Evolutionary conservation across 306 rosid genomes (phyloP).

Genomic region (Arachis stenosperma): DNA sequence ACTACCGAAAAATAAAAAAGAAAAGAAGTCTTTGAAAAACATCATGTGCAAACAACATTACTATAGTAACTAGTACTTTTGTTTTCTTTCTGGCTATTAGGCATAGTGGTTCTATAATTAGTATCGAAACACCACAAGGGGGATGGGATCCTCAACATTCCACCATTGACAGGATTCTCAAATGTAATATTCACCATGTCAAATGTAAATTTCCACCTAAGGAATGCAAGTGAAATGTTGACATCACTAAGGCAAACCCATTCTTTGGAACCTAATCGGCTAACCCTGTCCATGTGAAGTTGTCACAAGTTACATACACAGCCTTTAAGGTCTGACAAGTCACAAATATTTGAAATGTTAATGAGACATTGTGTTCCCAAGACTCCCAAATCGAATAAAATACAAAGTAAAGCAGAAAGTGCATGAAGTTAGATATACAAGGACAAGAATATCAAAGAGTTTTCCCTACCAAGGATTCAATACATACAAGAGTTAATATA

Average conservation of each 20-base stretch:
- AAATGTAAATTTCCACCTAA: neutral
- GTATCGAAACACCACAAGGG: too few relatives aligned
- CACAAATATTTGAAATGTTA: conserved; percentile 25
- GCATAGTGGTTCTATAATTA: too few relatives aligned
- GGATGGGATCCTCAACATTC: too few relatives aligned
- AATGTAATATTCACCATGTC: too few relatives aligned
- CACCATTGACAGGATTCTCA: too few relatives aligned
- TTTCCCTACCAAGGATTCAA: conserved; percentile 44
- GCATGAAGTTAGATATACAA: conserved; percentile 60
- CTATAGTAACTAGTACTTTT: too few relatives aligned
- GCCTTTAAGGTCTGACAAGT: conserved; percentile 9
- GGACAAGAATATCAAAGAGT: conserved; percentile 60
- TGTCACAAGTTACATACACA: neutral
- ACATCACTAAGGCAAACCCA: neutral
- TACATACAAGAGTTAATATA: conserved; percentile 65
- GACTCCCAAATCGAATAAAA: conserved; percentile 21
- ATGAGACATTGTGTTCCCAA: neutral
- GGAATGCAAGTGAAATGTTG: neutral
- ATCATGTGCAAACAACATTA: too few relatives aligned
- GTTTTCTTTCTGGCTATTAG: too few relatives aligned
- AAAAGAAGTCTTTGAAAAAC: too few relatives aligned
- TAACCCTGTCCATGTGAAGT: neutral
- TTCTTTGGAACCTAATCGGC: neutral
- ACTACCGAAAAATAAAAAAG: too few relatives aligned
- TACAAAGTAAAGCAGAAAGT: conserved; percentile 17